phyloP scores from a whole-genome alignment of 495 filamentous ascomycete genomes.

The Copromyces sp. region DNA sequence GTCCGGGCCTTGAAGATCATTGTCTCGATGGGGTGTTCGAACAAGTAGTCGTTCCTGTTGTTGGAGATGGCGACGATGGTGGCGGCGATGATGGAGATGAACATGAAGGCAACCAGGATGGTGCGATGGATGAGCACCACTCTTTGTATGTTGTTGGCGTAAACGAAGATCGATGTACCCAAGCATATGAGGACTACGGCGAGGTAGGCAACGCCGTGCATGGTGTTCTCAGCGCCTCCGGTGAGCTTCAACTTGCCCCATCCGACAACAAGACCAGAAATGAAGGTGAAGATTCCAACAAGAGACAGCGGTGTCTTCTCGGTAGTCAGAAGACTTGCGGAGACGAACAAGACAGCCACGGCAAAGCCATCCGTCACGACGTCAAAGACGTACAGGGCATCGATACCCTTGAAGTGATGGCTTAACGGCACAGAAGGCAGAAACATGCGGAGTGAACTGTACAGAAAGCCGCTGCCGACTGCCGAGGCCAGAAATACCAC shows the following conservation, averaged over 20 bases:
- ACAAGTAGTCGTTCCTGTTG: neutral
- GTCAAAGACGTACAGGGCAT: constrained; percentile 31
- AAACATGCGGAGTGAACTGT: constrained; percentile 3
- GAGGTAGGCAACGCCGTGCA: constrained; percentile 16
- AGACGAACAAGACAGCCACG: constrained; percentile 29
- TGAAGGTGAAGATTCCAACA: constrained; percentile 27
- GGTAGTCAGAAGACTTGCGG: constrained; percentile 27
- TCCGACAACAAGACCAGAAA: constrained; percentile 21
- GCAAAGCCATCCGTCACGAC: constrained; percentile 28
- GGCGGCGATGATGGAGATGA: constrained; percentile 20
- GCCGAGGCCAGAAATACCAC: constrained; percentile 22
- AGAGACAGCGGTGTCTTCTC: constrained; percentile 30
- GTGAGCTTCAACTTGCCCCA: constrained; percentile 16
- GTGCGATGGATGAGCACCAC: constrained; percentile 32
- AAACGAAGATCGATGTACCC: constrained; percentile 31
- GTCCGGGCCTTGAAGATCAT: constrained; percentile 42
- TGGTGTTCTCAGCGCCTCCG: constrained; percentile 32
- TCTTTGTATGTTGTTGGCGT: constrained; percentile 27
- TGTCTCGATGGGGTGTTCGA: constrained; percentile 39
- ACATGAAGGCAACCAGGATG: constrained; percentile 24
- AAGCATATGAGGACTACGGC: constrained; percentile 22
- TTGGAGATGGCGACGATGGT: constrained; percentile 20
- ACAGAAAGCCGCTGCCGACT: constrained; percentile 13
- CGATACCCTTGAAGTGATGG: constrained; percentile 18
- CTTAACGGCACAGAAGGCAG: constrained; percentile 2